phyloP scores from a whole-genome alignment of 148 eudicot genomes.

The Arbutus unedo region DNA sequence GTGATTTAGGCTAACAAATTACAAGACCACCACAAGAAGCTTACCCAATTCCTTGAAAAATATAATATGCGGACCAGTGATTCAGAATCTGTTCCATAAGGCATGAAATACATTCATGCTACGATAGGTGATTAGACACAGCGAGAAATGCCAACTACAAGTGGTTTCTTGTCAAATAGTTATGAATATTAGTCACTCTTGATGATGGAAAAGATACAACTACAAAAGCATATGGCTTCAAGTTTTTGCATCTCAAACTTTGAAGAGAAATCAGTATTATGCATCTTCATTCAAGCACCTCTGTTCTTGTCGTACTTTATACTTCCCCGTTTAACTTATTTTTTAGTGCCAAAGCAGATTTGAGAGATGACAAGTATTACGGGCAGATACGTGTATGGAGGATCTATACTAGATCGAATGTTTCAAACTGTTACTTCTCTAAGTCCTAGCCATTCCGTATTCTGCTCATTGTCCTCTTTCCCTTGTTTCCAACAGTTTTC shows the following conservation, averaged over 20 bases:
- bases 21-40: background rate
- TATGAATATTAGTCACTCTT: background rate
- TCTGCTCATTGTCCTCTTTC: background rate
- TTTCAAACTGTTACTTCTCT: background rate
- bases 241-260: background rate
- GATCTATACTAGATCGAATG: background rate
- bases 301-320: background rate
- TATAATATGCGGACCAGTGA: background rate
- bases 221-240: background rate
- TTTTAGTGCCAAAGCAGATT: background rate
- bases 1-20: background rate
- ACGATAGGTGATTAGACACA: background rate
- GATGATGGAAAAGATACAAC: background rate
- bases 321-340: background rate
- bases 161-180: background rate
- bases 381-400: background rate
- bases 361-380: background rate
- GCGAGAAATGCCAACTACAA: background rate
- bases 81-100: background rate
- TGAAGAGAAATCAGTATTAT: background rate
- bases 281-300: background rate
- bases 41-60: background rate
- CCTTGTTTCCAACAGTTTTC: background rate
- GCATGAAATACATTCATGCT: constrained; percentile 2
- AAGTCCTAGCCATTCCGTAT: background rate